Percentiles rank a stretch among this genome's conserved stretches.
Evolutionary conservation across 1,284 basidiomycete species (phyloP).

Genomic region (Ceraceosorus guamensis): DNA sequence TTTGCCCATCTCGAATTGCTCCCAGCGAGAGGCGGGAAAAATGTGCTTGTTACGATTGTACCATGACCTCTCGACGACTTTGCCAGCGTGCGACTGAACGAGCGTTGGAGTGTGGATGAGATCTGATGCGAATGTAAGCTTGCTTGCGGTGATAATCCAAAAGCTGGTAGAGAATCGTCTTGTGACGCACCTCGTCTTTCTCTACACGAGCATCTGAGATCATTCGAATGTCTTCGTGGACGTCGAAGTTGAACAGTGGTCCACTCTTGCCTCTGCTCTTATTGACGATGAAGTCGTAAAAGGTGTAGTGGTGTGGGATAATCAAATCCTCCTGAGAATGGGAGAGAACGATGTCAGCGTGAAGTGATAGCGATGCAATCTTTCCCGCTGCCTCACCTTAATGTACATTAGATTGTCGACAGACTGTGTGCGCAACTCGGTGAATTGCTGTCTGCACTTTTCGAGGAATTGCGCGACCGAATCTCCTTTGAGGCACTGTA

Average conservation of each 20-base stretch:
- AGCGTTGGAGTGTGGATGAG: not conserved
- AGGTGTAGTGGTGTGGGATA: constrained; percentile 75
- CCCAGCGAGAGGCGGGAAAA: constrained; percentile 66
- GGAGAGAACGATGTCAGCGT: constrained; percentile 3
- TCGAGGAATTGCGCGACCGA: constrained; percentile 79
- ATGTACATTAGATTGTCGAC: constrained; percentile 98
- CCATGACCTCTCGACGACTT: constrained; percentile 89
- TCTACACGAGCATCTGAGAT: constrained; percentile 91
- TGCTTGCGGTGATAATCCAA: too few species aligned
- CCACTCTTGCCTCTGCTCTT: constrained; percentile 97
- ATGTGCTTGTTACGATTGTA: constrained; percentile 96
- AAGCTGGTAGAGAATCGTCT: not conserved
- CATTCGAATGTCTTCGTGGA: constrained; percentile 93
- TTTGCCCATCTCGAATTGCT: constrained; percentile 36
- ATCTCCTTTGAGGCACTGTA: constrained; percentile 95
- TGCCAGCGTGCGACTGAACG: constrained; percentile 76
- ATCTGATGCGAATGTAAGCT: not conserved
- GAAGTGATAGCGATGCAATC: not conserved
- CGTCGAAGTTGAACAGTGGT: constrained; percentile 96
- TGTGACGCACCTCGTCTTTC: constrained; percentile 68
- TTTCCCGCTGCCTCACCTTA: constrained; percentile 59
- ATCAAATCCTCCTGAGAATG: constrained; percentile 31
- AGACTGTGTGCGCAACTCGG: constrained; percentile 77
- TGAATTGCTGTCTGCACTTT: constrained; percentile 84
- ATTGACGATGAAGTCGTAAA: constrained; percentile 97